Percentiles rank a stretch among this genome's conserved stretches.
phyloP scores from a whole-genome alignment of 768 basidiomycete species.

The Kondoa malvinella region DNA sequence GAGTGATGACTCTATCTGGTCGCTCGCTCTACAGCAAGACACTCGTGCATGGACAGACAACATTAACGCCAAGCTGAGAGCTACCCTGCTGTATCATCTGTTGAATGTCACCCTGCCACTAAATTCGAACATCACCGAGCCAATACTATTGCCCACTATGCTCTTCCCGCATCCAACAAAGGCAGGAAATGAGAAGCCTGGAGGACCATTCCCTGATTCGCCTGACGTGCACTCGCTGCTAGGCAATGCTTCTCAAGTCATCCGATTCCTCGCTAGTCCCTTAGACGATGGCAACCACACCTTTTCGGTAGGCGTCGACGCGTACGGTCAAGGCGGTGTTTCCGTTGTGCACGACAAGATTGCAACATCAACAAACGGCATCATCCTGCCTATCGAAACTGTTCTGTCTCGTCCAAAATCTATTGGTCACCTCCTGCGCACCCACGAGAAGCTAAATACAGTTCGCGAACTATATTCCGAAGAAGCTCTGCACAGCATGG shows the following conservation, averaged over 20 bases:
- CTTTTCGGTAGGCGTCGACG: slow-evolving; percentile 51
- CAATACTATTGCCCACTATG: slow-evolving; percentile 28
- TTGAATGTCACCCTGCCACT: slow-evolving; percentile 56
- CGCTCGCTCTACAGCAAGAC: neutral
- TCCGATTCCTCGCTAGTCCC: slow-evolving; percentile 40
- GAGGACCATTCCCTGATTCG: slow-evolving; percentile 33
- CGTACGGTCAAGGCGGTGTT: slow-evolving; percentile 32
- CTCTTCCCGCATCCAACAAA: slow-evolving; percentile 28
- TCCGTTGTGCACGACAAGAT: slow-evolving; percentile 1
- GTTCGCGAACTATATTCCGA: slow-evolving; percentile 54
- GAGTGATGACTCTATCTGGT: slow-evolving; percentile 1
- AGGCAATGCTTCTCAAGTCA: slow-evolving; percentile 60
- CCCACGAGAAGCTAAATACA: slow-evolving; percentile 50
- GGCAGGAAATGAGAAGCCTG: slow-evolving; percentile 13
- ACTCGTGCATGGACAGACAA: slow-evolving; percentile 53
- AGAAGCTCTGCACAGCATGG: slow-evolving; percentile 41
- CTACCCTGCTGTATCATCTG: slow-evolving; percentile 85
- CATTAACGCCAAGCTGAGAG: slow-evolving; percentile 61
- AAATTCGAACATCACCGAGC: slow-evolving; percentile 16
- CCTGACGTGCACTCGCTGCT: slow-evolving; percentile 53
- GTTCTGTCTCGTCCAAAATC: slow-evolving; percentile 54
- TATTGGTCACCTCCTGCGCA: slow-evolving; percentile 36
- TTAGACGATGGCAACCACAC: slow-evolving; percentile 13
- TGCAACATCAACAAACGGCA: slow-evolving; percentile 52
- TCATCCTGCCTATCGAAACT: slow-evolving; percentile 53